Percentiles rank a stretch among this genome's conserved stretches.
Conservation (phyloP, 208 protist species). For the Naegleria gruberi region DNA sequence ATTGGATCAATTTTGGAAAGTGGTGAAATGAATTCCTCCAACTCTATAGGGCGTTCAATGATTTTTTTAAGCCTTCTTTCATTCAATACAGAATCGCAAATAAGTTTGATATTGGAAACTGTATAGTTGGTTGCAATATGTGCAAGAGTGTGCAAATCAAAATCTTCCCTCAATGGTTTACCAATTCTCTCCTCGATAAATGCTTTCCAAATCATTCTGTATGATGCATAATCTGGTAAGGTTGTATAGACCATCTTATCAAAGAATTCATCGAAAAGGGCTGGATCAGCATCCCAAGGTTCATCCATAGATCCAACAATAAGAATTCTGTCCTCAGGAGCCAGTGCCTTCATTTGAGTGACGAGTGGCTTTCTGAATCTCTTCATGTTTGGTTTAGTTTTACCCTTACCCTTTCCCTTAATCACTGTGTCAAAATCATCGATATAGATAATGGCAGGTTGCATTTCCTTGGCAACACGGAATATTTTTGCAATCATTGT, state of each 20-base stretch:
- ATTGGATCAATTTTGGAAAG: slow-evolving; percentile 48
- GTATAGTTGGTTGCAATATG: slow-evolving; percentile 64
- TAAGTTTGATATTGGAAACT: slow-evolving; percentile 47
- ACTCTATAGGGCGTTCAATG: slow-evolving; percentile 48
- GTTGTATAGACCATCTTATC: slow-evolving; percentile 61
- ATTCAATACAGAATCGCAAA: slow-evolving; percentile 57
- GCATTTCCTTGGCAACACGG: slow-evolving; percentile 68
- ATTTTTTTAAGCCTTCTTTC: slow-evolving; percentile 61
- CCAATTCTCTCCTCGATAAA: slow-evolving; percentile 42
- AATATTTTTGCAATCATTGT: slow-evolving; percentile 75
- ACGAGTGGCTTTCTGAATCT: slow-evolving; percentile 80
- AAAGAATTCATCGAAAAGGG: slow-evolving; percentile 55
- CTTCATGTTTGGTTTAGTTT: slow-evolving; percentile 54
- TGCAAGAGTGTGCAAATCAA: slow-evolving; percentile 53
- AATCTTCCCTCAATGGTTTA: slow-evolving; percentile 29
- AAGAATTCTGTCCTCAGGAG: slow-evolving; percentile 72
- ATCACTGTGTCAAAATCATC: slow-evolving; percentile 78
- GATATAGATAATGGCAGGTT: slow-evolving; percentile 82
- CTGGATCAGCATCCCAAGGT: slow-evolving; percentile 61
- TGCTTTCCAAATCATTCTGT: slow-evolving; percentile 53
- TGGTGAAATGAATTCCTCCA: slow-evolving; percentile 63
- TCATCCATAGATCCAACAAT: slow-evolving; percentile 61
- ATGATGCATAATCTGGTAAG: slow-evolving; percentile 71
- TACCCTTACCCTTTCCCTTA: slow-evolving; percentile 36
- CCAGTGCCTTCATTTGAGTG: slow-evolving; percentile 48